These are phyloP conservation scores for Neurospora hispaniola DNA, from an alignment of 495 filamentous ascomycete species.

Conservation along the genomic window DNA sequence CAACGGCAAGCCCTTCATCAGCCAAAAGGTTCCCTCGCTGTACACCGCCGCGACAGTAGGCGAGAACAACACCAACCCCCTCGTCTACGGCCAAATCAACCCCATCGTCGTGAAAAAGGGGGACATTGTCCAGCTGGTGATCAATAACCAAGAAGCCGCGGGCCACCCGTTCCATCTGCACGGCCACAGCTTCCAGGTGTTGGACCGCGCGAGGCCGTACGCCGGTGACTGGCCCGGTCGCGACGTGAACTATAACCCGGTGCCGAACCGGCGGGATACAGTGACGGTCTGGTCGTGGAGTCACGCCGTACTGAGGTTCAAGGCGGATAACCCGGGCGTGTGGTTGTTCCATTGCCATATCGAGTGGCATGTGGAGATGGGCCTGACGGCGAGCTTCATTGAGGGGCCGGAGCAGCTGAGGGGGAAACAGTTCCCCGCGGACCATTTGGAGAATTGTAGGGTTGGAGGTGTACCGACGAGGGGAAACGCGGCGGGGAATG, in stretches of 20 bases:
- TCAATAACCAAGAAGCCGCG: slow-evolving; percentile 68
- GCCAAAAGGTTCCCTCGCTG: slow-evolving; percentile 65
- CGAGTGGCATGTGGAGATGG: slow-evolving; percentile 70
- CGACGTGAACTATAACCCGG: slow-evolving; percentile 34
- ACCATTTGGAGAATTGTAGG: slow-evolving; percentile 50
- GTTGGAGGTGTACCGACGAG: slow-evolving; percentile 34
- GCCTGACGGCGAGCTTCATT: slow-evolving; percentile 60
- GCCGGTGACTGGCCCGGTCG: slow-evolving; percentile 27
- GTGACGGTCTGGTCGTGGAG: slow-evolving; percentile 42
- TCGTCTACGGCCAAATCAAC: slow-evolving; percentile 68
- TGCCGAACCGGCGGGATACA: slow-evolving; percentile 43
- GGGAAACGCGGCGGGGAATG: slow-evolving; percentile 74
- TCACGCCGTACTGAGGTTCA: slow-evolving; percentile 48
- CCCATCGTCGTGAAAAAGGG: slow-evolving; percentile 52
- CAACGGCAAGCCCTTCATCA: slow-evolving; percentile 64
- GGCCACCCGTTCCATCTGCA: slow-evolving; percentile 47
- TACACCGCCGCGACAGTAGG: slow-evolving; percentile 63
- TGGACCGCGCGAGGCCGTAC: slow-evolving; percentile 38
- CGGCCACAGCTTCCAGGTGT: slow-evolving; percentile 73
- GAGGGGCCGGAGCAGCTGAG: slow-evolving; percentile 56
- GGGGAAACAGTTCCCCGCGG: slow-evolving; percentile 47
- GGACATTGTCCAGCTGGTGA: slow-evolving; percentile 63
- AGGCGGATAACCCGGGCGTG: slow-evolving; percentile 61
- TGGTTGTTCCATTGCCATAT: slow-evolving; percentile 79
- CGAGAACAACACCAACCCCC: slow-evolving; percentile 44